phyloP scores from a whole-genome alignment of 2,329 filamentous ascomycete species.

The Trichoderma sp. region DNA sequence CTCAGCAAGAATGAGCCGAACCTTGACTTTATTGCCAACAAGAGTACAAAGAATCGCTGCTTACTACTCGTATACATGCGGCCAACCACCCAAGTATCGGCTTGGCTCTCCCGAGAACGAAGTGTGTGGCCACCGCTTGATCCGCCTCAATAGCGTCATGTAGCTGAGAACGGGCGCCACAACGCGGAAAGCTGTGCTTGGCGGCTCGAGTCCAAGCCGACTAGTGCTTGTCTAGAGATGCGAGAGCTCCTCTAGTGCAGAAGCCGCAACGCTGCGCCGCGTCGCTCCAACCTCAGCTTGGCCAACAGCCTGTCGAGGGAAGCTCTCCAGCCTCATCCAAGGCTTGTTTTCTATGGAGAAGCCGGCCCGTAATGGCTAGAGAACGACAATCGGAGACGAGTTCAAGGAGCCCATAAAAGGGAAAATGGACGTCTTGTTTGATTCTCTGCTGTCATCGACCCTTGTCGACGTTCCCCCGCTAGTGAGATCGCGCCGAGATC shows the following conservation, averaged over 20 bases:
- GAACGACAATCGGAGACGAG: neutral
- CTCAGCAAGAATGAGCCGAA: neutral
- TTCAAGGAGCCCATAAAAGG: neutral
- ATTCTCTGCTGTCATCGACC: neutral
- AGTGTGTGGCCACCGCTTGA: neutral
- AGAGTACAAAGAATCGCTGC: neutral
- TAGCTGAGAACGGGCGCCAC: neutral
- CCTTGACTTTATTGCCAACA: neutral
- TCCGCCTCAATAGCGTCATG: neutral
- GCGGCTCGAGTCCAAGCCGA: neutral
- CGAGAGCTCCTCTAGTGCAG: neutral
- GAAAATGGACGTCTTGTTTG: neutral
- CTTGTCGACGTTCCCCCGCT: neutral
- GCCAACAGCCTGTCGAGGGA: neutral
- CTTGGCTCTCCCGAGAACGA: neutral
- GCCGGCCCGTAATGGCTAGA: neutral
- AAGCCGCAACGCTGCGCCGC: slow-evolving; percentile 12
- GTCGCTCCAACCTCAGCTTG: slow-evolving; percentile 7
- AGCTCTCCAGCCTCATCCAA: neutral
- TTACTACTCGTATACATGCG: neutral
- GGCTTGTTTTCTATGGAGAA: neutral
- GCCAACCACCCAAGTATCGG: neutral
- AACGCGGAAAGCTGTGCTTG: neutral
- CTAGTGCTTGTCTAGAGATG: neutral
- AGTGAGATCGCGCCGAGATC: neutral